Evolutionary conservation across 257 asterid species (phyloP), one percentile per base, ranked within the genome.

Genomic region (Nicotiana tomentosiformis): DNA sequence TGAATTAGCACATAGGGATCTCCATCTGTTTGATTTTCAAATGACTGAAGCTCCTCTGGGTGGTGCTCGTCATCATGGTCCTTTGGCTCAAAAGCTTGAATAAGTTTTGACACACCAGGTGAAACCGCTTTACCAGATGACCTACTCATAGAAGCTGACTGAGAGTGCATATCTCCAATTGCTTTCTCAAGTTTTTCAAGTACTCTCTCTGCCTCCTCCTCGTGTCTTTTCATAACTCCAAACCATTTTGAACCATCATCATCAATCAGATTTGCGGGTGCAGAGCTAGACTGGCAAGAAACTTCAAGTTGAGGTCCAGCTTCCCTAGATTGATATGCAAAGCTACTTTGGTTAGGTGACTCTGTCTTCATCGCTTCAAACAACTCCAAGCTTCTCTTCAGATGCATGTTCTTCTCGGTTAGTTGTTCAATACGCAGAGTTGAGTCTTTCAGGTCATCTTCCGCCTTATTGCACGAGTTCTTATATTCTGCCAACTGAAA

Each of bases 51-150:
- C 72, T 89, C 90, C 84, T 86, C 92, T 58, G 84, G 33, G 46
- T 90, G 94, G 76, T 84, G 83, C 84, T 91, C 97, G 82, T 93
- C 96, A 67, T 82, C 78, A 5, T 87, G 86, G 77, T 62, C 80
- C 82, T 91, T 93, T 60, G 93, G 62, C 92, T 94, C 99, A 85
- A 94, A 96, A 85, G 97, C 93, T 68, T 94, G 95, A 90, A 94
- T 94, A 88, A 95, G 93, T 86, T 85, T 90, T 61, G 97, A 95
- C 79, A 95, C 96, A 88, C 91, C 93, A 84, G 95, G 86, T 56
- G 94, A 81, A 81, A 35, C 92, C 51, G 77, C 83, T 86, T 90
- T 89, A 78, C 86, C 90, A 74, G 80, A 86, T 12, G 94, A 89
- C 78, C 82, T 88, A 77, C 89, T 85, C 86, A 86, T 86, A 79